A percentile compares a stretch with the other conserved stretches of the same genome.
phyloP scores from a whole-genome alignment of 192 early-diverging fungal species.

The Physocladia obscura region DNA sequence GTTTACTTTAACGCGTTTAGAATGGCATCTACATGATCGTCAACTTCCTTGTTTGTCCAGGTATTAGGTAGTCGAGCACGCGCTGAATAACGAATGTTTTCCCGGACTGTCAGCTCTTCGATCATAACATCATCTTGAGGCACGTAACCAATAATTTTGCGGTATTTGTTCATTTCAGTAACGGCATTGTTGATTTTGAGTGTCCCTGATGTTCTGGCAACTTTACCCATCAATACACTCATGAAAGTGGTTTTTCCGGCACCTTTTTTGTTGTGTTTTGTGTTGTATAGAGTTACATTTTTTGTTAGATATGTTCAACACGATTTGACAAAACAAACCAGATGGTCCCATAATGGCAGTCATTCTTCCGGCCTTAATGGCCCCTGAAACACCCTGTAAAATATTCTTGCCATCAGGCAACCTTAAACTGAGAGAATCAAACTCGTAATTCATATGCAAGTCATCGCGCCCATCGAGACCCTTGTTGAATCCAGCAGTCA shows the following conservation, averaged over 20 bases:
- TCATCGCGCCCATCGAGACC: slow-evolving; percentile 13
- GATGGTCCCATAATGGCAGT: slow-evolving; percentile 93
- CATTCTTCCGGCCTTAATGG: slow-evolving; percentile 69
- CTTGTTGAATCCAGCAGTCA: slow-evolving; percentile 21
- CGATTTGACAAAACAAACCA: slow-evolving; percentile 41
- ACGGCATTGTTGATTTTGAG: slow-evolving; percentile 35
- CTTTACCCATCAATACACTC: slow-evolving; percentile 45
- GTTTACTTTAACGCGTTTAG: slow-evolving; percentile 56
- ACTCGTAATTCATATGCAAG: slow-evolving; percentile 40
- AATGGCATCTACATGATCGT: slow-evolving; percentile 72
- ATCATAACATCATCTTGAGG: slow-evolving; percentile 45
- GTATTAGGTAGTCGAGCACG: slow-evolving; percentile 67
- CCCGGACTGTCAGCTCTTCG: slow-evolving; percentile 65
- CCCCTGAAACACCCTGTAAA: slow-evolving; percentile 70
- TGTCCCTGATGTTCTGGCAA: slow-evolving; percentile 27
- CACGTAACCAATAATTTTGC: slow-evolving; percentile 45
- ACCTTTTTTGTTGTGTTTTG: background rate
- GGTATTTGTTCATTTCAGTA: slow-evolving; percentile 33
- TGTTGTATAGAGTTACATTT: background rate
- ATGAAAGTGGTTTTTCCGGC: slow-evolving; percentile 49
- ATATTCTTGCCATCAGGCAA: slow-evolving; percentile 55
- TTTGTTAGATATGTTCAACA: background rate
- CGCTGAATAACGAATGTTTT: slow-evolving; percentile 76
- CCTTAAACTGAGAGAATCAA: slow-evolving; percentile 38
- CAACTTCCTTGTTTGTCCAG: slow-evolving; percentile 65